phyloP scores from a whole-genome alignment of 768 basidiomycete genomes.

The Porpolomopsis calyptriformis region DNA sequence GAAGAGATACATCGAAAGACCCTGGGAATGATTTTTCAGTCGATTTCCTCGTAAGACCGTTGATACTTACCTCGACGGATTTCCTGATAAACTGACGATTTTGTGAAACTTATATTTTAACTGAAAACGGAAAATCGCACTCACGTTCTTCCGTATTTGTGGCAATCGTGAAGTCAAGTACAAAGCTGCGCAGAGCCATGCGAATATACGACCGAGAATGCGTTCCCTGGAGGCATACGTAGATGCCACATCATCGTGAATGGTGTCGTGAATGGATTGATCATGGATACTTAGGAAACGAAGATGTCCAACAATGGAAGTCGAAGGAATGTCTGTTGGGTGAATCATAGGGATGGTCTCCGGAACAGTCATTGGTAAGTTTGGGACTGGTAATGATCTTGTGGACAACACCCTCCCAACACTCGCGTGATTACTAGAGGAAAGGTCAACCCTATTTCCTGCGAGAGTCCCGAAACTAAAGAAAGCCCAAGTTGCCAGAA shows the following conservation, averaged over 20 bases:
- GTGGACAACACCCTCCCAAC: constrained; percentile 40
- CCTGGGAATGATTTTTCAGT: constrained; percentile 32
- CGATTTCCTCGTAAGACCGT: not conserved
- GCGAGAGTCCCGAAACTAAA: constrained; percentile 53
- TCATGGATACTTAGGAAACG: constrained; percentile 6
- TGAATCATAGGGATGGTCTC: constrained; percentile 12
- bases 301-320: not conserved
- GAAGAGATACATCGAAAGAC: constrained; percentile 89
- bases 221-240: constrained; percentile 36
- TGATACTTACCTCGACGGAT: constrained; percentile 62
- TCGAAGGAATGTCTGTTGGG: constrained; percentile 1
- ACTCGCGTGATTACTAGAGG: constrained; percentile 19
- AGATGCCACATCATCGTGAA: constrained; percentile 15
- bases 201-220: constrained; percentile 79
- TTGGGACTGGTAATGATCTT: constrained; percentile 6
- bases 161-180: constrained; percentile 92
- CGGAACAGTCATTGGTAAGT: constrained; percentile 2
- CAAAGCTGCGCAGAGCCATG: constrained; percentile 88
- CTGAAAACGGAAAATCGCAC: constrained; percentile 17
- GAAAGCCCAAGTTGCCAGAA: constrained; percentile 67
- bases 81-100: constrained; percentile 63
- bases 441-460: constrained; percentile 18
- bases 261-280: constrained; percentile 3
- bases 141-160: constrained; percentile 98
- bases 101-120: not conserved